Conservation (phyloP, 2,329 filamentous ascomycete genomes). For the Epichloe hybrida region DNA sequence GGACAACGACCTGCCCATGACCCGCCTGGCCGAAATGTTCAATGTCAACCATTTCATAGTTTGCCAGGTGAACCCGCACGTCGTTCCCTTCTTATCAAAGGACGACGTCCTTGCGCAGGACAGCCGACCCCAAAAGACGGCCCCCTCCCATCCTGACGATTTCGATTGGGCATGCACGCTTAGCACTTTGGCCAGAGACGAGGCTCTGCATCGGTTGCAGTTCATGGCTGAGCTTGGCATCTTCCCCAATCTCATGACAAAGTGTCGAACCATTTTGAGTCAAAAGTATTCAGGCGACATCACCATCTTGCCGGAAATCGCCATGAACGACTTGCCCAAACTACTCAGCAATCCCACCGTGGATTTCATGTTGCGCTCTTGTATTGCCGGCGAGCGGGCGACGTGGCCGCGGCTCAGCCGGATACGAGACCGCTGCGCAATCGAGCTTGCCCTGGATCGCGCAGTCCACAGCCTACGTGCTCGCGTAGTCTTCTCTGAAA, state of each 20-base stretch:
- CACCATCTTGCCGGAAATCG: conserved; percentile 76
- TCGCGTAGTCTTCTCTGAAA: conserved; percentile 54
- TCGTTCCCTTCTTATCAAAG: conserved; percentile 69
- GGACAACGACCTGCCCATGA: conserved; percentile 88
- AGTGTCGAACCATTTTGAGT: conserved; percentile 66
- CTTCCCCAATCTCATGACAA: conserved; percentile 65
- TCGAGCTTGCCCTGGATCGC: conserved; percentile 71
- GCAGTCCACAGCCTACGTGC: conserved; percentile 57
- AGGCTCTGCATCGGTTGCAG: conserved; percentile 68
- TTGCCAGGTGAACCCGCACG: conserved; percentile 90
- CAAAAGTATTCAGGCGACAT: conserved; percentile 94
- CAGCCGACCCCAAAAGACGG: conserved; percentile 12
- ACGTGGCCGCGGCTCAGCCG: conserved; percentile 85
- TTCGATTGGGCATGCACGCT: conserved; percentile 51
- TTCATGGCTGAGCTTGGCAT: conserved; percentile 69
- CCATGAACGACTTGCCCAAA: conserved; percentile 57
- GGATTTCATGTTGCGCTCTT: conserved; percentile 74
- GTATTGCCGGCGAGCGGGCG: conserved; percentile 65
- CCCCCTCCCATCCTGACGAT: conserved; percentile 20
- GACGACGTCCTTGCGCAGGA: conserved; percentile 46
- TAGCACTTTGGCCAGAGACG: conserved; percentile 62
- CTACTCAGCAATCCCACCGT: conserved; percentile 73
- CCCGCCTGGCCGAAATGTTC: conserved; percentile 82
- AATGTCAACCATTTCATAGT: conserved; percentile 98
- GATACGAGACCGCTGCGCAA: conserved; percentile 74